Evolutionary conservation across 179 eudicot genomes (phyloP).

Genomic region (Pouteria campechiana): DNA sequence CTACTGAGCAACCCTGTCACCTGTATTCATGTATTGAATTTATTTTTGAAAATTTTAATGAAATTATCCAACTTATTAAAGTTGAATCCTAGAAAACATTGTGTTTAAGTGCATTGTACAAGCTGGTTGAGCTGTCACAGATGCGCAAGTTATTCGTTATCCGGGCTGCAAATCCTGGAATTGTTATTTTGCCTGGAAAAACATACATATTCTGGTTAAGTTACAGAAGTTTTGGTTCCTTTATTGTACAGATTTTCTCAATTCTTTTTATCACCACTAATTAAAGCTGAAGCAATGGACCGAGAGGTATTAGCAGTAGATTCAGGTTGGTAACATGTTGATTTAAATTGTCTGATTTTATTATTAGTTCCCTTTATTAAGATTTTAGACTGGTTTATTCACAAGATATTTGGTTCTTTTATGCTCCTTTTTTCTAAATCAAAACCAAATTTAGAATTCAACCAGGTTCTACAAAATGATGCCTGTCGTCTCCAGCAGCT

Average conservation of each 20-base stretch:
- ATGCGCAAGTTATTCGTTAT: no score
- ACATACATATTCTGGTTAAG: no score
- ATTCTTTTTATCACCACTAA: conserved; percentile 81
- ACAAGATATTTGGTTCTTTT: neutral
- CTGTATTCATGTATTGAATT: no score
- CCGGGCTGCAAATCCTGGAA: no score
- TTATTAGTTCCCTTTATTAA: neutral
- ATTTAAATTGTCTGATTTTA: neutral
- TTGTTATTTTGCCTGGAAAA: no score
- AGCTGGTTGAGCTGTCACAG: no score
- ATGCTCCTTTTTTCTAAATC: conserved; percentile 3
- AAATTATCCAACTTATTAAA: no score
- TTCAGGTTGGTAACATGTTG: conserved; percentile 46
- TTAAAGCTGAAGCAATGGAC: conserved; percentile 88
- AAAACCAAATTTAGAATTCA: conserved; percentile 50
- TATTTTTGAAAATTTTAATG: no score
- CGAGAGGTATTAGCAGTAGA: conserved; percentile 89
- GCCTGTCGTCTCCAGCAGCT: conserved; percentile 91
- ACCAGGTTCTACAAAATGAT: conserved; percentile 92
- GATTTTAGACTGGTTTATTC: neutral
- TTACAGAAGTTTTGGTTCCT: neutral
- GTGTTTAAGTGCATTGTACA: no score
- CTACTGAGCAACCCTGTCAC: no score
- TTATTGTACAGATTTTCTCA: conserved; percentile 65
- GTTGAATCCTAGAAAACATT: no score